phyloP scores from a whole-genome alignment of 768 basidiomycete genomes.

The Infundibulicybe gibba region DNA sequence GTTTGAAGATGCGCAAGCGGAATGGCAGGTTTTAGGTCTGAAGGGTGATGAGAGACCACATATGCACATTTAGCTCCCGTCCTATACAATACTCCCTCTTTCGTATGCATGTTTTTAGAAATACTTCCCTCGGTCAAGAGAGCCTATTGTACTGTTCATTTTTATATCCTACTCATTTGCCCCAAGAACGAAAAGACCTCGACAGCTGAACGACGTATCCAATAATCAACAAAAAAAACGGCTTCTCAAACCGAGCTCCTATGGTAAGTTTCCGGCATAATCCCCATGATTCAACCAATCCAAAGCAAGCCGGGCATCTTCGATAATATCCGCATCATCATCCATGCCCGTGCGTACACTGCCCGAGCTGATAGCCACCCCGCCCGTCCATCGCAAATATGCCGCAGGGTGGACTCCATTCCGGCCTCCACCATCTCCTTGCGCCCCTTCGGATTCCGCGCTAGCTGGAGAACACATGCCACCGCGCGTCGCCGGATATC shows the following conservation, averaged over 20 bases:
- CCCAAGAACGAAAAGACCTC: too few relatives aligned
- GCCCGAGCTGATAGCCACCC: conserved; percentile 8
- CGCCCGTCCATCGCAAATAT: conserved; percentile 37
- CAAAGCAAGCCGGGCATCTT: conserved; percentile 52
- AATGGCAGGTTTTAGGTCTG: conserved; percentile 9
- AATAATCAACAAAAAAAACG: too few relatives aligned
- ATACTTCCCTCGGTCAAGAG: too few relatives aligned
- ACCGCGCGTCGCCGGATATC: conserved; percentile 61
- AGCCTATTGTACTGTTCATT: too few relatives aligned
- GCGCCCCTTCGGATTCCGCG: conserved; percentile 32
- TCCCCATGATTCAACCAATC: conserved; percentile 44
- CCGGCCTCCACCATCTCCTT: conserved; percentile 34
- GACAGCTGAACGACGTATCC: too few relatives aligned
- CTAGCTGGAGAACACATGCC: conserved; percentile 55
- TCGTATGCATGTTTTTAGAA: too few relatives aligned
- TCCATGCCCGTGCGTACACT: conserved; percentile 37
- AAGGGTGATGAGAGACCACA: conserved; percentile 1
- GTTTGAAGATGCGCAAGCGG: conserved; percentile 10
- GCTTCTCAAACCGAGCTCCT: too few relatives aligned
- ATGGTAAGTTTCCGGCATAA: not conserved
- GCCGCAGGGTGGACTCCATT: conserved; percentile 34
- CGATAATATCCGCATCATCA: conserved; percentile 59
- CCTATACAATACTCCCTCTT: too few relatives aligned
- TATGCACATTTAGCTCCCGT: not conserved
- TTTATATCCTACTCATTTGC: too few relatives aligned